Conservation (phyloP, 768 basidiomycete species). For the Boletus sp. region DNA sequence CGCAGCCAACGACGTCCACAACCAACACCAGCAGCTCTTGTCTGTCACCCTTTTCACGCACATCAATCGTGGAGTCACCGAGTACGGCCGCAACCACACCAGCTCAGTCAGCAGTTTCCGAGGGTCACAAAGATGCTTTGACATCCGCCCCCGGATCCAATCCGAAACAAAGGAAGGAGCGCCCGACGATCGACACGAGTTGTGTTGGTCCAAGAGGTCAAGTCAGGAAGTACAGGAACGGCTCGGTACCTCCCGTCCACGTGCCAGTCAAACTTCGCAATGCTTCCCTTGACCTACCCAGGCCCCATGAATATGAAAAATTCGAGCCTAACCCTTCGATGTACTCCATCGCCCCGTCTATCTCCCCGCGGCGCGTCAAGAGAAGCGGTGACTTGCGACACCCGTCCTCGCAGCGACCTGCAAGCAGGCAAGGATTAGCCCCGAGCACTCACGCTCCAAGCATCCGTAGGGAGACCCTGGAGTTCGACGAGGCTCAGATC, state of each 20-base stretch:
- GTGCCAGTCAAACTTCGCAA: constrained; percentile 30
- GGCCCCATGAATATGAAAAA: constrained; percentile 21
- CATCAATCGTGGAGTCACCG: constrained; percentile 24
- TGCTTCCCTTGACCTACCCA: constrained; percentile 31
- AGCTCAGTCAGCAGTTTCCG: constrained; percentile 23
- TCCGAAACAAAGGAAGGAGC: constrained; percentile 28
- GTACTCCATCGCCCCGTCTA: constrained; percentile 31
- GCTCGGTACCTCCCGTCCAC: constrained; percentile 32
- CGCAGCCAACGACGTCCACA: constrained; percentile 25
- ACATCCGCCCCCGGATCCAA: constrained; percentile 14
- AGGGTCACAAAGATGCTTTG: constrained; percentile 11
- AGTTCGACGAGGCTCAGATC: constrained; percentile 31
- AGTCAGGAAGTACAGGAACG: constrained; percentile 31
- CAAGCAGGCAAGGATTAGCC: constrained; percentile 26
- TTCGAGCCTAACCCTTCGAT: constrained; percentile 30
- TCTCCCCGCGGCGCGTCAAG: constrained; percentile 23
- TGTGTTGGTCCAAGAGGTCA: constrained; percentile 32
- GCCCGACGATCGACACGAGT: constrained; percentile 34
- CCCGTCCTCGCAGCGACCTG: constrained; percentile 25
- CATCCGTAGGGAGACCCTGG: constrained; percentile 29
- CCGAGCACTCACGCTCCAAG: constrained; percentile 27
- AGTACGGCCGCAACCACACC: constrained; percentile 29
- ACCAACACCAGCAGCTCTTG: constrained; percentile 24
- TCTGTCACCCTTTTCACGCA: constrained; percentile 31
- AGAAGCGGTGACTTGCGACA: constrained; percentile 21